Conservation (phyloP, 805 yeast genomes). For the Yamadazyma ubonensis region DNA sequence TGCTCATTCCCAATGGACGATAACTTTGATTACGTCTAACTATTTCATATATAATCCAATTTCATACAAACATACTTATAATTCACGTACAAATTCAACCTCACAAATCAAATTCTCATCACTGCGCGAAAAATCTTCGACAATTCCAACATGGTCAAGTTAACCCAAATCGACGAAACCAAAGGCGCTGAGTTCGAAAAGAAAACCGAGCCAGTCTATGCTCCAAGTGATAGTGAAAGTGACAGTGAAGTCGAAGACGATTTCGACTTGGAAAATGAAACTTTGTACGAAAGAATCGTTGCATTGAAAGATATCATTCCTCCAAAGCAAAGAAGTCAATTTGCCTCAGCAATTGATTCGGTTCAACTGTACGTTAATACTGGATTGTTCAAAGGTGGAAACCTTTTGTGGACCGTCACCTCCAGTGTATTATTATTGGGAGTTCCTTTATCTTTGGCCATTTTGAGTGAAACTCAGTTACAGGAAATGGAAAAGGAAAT, state of each 20-base stretch:
- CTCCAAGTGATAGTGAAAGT: conserved; percentile 34
- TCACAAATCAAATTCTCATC: too few relatives aligned
- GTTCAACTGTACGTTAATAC: conserved; percentile 33
- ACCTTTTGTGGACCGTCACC: conserved; percentile 79
- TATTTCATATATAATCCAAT: too few relatives aligned
- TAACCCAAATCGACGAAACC: conserved; percentile 69
- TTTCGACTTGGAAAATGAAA: conserved; percentile 75
- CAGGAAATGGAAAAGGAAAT: conserved; percentile 92
- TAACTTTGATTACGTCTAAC: conserved; percentile 12
- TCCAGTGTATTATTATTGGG: conserved; percentile 84
- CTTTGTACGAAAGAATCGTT: conserved; percentile 78
- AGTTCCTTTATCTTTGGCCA: conserved; percentile 87
- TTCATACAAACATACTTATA: too few relatives aligned
- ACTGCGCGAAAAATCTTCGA: conserved; percentile 7
- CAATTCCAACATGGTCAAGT: conserved; percentile 58
- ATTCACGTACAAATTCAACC: too few relatives aligned
- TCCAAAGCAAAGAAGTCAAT: conserved; percentile 69
- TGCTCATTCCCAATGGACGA: conserved; percentile 14
- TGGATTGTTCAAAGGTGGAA: conserved; percentile 63
- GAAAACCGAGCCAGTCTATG: conserved; percentile 26
- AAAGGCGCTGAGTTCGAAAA: conserved; percentile 39
- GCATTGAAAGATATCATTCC: conserved; percentile 92
- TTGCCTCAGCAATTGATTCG: conserved; percentile 34
- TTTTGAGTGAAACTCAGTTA: conserved; percentile 89
- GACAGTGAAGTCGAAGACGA: conserved; percentile 66